A percentile compares a stretch with the other conserved stretches of the same genome.
Evolutionary conservation across 2,329 filamentous ascomycete species (phyloP).

Genomic region (Knufia petricola): DNA sequence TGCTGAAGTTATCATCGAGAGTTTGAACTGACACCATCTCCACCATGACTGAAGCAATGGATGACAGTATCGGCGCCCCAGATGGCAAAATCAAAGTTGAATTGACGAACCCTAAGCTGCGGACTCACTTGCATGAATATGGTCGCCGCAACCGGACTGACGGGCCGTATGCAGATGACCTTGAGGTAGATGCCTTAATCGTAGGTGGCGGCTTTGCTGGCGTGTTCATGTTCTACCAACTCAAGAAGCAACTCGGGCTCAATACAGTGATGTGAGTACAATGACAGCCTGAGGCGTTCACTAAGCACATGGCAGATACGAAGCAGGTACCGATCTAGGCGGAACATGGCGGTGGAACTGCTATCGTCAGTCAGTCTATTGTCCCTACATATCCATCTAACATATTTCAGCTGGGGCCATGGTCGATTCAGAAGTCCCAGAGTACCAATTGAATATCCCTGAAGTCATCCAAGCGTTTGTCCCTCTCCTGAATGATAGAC

Average conservation of each 20-base stretch:
- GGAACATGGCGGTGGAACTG: constrained; percentile 38
- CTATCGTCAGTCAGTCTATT: constrained; percentile 30
- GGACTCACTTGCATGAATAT: constrained; percentile 23
- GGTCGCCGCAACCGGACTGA: constrained; percentile 18
- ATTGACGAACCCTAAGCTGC: constrained; percentile 13
- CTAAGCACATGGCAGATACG: too few species aligned
- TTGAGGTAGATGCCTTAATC: constrained; percentile 16
- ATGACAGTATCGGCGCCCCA: constrained; percentile 8
- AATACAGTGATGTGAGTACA: constrained; percentile 40
- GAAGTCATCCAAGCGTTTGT: constrained; percentile 35
- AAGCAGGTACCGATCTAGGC: constrained; percentile 39
- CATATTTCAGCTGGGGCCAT: constrained; percentile 33
- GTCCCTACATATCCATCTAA: background rate
- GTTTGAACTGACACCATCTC: background rate
- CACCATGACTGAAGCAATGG: constrained; percentile 9
- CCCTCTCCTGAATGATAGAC: constrained; percentile 37
- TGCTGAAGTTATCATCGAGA: background rate
- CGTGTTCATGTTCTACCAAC: constrained; percentile 43
- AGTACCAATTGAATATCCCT: constrained; percentile 46
- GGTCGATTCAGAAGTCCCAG: constrained; percentile 46
- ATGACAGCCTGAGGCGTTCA: too few species aligned
- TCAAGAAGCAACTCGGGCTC: constrained; percentile 40
- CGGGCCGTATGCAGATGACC: constrained; percentile 24
- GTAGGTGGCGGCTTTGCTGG: constrained; percentile 31
- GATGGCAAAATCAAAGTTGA: background rate